Base-by-base conservation (phyloP, 768 basidiomycete genomes). In the Mycena metata region DNA sequence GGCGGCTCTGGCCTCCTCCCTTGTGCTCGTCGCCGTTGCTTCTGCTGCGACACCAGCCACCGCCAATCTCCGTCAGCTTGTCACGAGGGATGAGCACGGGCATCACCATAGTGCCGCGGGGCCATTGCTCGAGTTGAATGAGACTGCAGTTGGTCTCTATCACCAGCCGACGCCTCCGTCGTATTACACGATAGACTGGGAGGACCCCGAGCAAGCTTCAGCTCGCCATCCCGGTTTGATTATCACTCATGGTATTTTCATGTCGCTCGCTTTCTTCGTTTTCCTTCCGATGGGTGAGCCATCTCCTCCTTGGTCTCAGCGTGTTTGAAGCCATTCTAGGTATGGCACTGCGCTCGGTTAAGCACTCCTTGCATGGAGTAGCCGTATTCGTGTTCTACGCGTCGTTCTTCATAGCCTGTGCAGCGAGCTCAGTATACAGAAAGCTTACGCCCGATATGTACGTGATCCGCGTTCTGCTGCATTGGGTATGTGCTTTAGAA, bases 381-480 rank as follows among this genome's bases (percentile, higher is more conserved):
- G 83, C 85, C 9, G 85, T 90, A n/a, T 56, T 87, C 33, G 80
- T 82, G 0, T 96, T 96, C 80, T 91, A 91, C 75, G 79, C 72
- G 15, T 82, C 93, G 23, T 81, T 84, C 59, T 77, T 82, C 1
- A 76, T 96, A 45, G 94, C 94, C 6, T 88, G 91, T 76, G 83
- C 88, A 16, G 79, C 90, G 23, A 91, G 91, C 72, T 84, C 84
- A 2, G 76, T 93, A 24, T 98, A 98, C 79, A 84, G 83, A 49
- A 93, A 93, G 70, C 78, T 91, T 57, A 95, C 94, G 0, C 94
- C 94, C 3, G 85, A 96, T 78, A 90, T 96, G 91, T 96, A 79
- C 75, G 91, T 84, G 62, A 69, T 80, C 73, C 66, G 66, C 72
- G 26, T 21, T 61, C 12, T 12, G 69, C 65, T 46, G 50, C 45